Evolutionary conservation across 805 yeast species (phyloP).

Genomic region (Starmerella asiatica): DNA sequence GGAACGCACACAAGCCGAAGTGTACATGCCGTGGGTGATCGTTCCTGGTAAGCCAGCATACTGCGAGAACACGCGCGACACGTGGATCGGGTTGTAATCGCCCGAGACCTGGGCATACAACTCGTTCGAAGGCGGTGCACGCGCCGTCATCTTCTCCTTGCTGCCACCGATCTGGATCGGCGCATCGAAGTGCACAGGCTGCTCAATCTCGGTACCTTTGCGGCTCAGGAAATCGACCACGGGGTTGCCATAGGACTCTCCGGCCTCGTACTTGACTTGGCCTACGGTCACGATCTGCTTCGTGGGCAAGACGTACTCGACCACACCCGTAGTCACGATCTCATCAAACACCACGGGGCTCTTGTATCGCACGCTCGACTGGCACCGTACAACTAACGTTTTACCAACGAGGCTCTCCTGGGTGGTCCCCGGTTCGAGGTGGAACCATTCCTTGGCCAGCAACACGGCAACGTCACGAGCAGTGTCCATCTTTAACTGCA

Average conservation of each 20-base stretch:
- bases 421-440: slow-evolving; percentile 41
- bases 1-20: slow-evolving; percentile 88
- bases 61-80: slow-evolving; percentile 82
- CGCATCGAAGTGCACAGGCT: slow-evolving; percentile 80
- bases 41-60: slow-evolving; percentile 95
- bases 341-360: slow-evolving; percentile 60
- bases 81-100: slow-evolving; percentile 97
- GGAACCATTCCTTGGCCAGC: slow-evolving; percentile 96
- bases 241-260: slow-evolving; percentile 91
- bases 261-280: slow-evolving; percentile 74
- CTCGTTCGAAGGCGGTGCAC: slow-evolving; percentile 92
- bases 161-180: slow-evolving; percentile 55
- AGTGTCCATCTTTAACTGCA: slow-evolving; percentile 55
- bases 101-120: slow-evolving; percentile 96
- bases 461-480: slow-evolving; percentile 86
- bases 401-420: slow-evolving; percentile 60
- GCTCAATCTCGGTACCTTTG: slow-evolving; percentile 87
- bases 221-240: slow-evolving; percentile 86
- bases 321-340: slow-evolving; percentile 73
- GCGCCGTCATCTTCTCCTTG: slow-evolving; percentile 33
- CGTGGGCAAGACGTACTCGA: slow-evolving; percentile 77
- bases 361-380: slow-evolving; percentile 72
- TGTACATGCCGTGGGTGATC: slow-evolving; percentile 98
- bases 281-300: slow-evolving; percentile 80
- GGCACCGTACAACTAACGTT: slow-evolving; percentile 77